Evolutionary conservation across 202 grass and related monocot species (phyloP), one percentile per base, ranked within the genome.

Genomic region (Digitaria exilis): DNA sequence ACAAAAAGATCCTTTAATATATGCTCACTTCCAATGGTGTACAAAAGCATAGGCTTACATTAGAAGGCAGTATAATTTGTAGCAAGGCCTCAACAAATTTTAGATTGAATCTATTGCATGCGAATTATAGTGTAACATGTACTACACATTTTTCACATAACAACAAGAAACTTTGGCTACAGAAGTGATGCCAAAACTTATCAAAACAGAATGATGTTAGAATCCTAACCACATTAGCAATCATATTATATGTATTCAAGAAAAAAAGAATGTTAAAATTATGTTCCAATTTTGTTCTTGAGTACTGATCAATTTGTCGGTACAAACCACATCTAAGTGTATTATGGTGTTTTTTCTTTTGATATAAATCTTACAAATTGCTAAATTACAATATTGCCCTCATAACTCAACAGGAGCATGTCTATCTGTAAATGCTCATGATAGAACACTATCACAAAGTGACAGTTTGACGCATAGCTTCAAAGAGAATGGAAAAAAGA

Each of bases 401-500:
- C 26, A 49, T 17, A 34, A 59, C 41, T 37, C 12, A 45, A 44
- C 15, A 44, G 67, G 45, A 81, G 57, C 5, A 19, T 24, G 29
- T 51, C 24, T 37, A 50, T 50, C 14, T 52, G 29, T 73, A 62
- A 60, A 6, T 77, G 54, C 66, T 49, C 41, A 84, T 69, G 61
- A 49, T 61, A 80, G 22, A 51, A 84, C 2, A 30, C 14, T 80
- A 84, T 14, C 28, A 7, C 34, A 13, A 64, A 65, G 44, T 64
- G 26, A 15, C 65, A 83, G 41, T 9, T 19, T 78, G 55, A 65
- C 75, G 35, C 13, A 2, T 71, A 54, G 30, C 49, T 66, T 46
- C n/a, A n/a, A n/a, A n/a, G n/a, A n/a, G n/a, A n/a, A n/a, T n/a
- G 26, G 9, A 39, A 35, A 72, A 59, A 89, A 49, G 24, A 66